Percentiles rank a stretch among this genome's conserved stretches.
phyloP scores from a whole-genome alignment of 2,329 filamentous ascomycete species.

The Pyrenophora tritici-repentis region DNA sequence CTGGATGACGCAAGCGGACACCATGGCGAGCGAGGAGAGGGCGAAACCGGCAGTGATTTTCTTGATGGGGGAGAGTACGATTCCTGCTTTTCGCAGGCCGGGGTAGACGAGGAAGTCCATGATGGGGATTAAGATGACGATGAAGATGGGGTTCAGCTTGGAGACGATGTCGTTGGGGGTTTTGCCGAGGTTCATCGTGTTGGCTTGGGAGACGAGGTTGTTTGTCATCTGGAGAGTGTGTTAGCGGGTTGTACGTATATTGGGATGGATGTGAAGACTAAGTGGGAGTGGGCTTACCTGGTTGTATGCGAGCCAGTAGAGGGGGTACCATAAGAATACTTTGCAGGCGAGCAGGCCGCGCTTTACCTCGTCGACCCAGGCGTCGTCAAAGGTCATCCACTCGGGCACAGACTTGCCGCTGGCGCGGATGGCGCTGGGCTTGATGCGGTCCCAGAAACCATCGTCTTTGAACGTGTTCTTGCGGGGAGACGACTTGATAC shows the following conservation, averaged over 20 bases:
- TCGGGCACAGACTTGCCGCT: conserved; percentile 57
- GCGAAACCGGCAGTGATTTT: conserved; percentile 74
- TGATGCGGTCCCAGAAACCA: conserved; percentile 65
- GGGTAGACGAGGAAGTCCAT: conserved; percentile 72
- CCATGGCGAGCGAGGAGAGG: conserved; percentile 65
- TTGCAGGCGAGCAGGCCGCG: conserved; percentile 58
- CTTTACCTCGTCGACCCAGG: conserved; percentile 76
- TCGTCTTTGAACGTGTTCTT: conserved; percentile 33
- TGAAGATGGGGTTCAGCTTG: conserved; percentile 76
- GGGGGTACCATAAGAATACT: conserved; percentile 64
- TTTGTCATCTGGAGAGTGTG: conserved; percentile 55
- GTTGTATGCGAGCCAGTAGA: conserved; percentile 30
- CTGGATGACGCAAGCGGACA: conserved; percentile 62
- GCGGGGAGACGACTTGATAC: conserved; percentile 23
- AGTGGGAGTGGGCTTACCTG: background rate
- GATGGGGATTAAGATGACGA: conserved; percentile 68
- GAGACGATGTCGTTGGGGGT: conserved; percentile 79
- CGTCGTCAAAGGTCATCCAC: conserved; percentile 82
- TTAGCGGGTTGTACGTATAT: conserved; percentile 51
- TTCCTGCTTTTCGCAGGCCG: conserved; percentile 64
- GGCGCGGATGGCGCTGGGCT: conserved; percentile 56
- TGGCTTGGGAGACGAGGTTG: conserved; percentile 71
- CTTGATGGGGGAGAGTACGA: conserved; percentile 75
- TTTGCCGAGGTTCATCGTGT: conserved; percentile 68
- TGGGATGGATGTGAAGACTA: background rate